These are phyloP conservation scores for Macrophomina pseudophaseolina DNA, from an alignment of 2,329 filamentous ascomycete genomes.

Conservation along the genomic window DNA sequence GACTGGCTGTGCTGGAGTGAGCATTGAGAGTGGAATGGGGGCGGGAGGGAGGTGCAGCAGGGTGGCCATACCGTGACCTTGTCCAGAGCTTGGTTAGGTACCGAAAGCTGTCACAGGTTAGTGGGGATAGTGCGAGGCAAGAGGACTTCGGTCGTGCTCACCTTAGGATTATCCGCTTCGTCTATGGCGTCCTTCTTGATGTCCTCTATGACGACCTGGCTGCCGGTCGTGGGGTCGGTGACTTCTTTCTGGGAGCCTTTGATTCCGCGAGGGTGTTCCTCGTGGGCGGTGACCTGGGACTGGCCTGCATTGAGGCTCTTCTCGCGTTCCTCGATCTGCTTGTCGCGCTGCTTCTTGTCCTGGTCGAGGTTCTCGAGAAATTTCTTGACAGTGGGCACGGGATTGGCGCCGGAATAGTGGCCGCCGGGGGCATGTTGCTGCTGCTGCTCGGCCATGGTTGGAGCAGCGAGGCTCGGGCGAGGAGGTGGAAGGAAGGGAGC, in stretches of 20 bases:
- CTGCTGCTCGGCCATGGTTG: constrained; percentile 39
- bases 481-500: constrained; percentile 6
- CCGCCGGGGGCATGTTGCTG: constrained; percentile 59
- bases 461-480: not conserved
- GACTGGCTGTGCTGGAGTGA: constrained; percentile 54
- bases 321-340: constrained; percentile 66
- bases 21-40: constrained; percentile 16
- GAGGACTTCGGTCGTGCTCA: constrained; percentile 42
- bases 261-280: constrained; percentile 52
- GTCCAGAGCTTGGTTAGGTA: constrained; percentile 87
- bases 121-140: not conserved
- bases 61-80: constrained; percentile 64
- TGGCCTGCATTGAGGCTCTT: constrained; percentile 49
- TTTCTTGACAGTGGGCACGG: constrained; percentile 84
- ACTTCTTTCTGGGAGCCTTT: constrained; percentile 64
- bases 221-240: constrained; percentile 87
- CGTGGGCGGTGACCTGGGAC: constrained; percentile 40
- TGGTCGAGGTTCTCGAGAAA: constrained; percentile 79
- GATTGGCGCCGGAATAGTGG: constrained; percentile 83
- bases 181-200: constrained; percentile 73
- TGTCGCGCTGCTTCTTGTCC: constrained; percentile 78
- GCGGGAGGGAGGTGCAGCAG: not conserved
- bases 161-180: constrained; percentile 72
- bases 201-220: constrained; percentile 84
- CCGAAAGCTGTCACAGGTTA: constrained; percentile 64